Evolutionary conservation across 1,284 basidiomycete genomes (phyloP), one percentile per base, ranked within the genome.

Genomic region (Puccinia horiana): DNA sequence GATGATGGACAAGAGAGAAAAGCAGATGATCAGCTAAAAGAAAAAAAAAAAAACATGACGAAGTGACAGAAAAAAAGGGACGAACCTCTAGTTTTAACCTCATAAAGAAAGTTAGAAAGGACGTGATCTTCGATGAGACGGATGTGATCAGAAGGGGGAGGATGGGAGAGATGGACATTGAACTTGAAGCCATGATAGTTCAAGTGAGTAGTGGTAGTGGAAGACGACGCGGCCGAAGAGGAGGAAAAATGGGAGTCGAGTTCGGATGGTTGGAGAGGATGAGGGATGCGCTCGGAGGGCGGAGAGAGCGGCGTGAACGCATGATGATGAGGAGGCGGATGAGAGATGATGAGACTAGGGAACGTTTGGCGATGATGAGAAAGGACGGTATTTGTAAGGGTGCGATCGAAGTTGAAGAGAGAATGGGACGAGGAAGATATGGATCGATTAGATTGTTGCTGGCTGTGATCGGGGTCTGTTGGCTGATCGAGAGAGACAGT

Each of bases 51-150:
- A 42, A 70, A 49, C 18, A 5, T n/a, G 35, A 18, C 1, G 58
- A 32, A 26, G 56, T 2, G 18, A 20, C 32, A 65, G 23, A 65
- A 29, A 47, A n/a, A 70, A 40, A 16, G 47, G 49, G 32, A 74
- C 44, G 35, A 56, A 74, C 72, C 69, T 70, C 69, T 70, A 49
- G 69, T 70, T 49, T 74, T 74, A 32, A 56, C 35, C 26, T 32
- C 54, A 23, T 74, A 74, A n/a, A 74, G 35, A 54, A 74, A 74
- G 49, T 74, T 54, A 47, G 69, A 40, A 16, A 70, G 69, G 16
- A 70, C 69, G 40, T 70, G 69, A 49, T 70, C 47, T 49, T 70
- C 69, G 47, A 70, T 70, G 29, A 70, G 69, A 14, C 47, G 42
- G 29, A 70, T 29, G 23, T 70, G 69, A 65, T 65, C 61, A 18